Evolutionary conservation across 225 moss, liverwort and hornwort genomes (phyloP).

Genomic region (Sphagnum tenellum): DNA sequence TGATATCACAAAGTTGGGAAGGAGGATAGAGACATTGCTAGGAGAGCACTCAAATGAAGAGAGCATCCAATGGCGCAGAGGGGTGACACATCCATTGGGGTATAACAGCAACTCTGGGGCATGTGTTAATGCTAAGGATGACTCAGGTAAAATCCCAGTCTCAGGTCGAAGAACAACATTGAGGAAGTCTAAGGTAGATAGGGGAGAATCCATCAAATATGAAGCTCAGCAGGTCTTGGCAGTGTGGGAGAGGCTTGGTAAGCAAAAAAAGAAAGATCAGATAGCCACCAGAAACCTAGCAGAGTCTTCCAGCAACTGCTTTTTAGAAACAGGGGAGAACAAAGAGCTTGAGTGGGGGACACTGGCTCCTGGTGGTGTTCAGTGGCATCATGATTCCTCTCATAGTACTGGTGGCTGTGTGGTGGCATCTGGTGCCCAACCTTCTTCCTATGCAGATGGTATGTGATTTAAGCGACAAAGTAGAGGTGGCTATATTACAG

Average conservation of each 20-base stretch:
- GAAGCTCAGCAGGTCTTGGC: background rate
- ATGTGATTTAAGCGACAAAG: too few relatives aligned
- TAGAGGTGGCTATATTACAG: too few relatives aligned
- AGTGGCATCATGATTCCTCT: conserved; percentile 2
- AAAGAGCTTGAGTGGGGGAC: background rate
- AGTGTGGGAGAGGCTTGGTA: conserved; percentile 1
- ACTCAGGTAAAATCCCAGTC: background rate
- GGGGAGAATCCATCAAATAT: background rate
- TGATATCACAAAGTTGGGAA: conserved; percentile 34
- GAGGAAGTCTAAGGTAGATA: background rate
- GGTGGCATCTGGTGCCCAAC: background rate
- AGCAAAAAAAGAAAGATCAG: conserved; percentile 3
- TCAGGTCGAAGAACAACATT: background rate
- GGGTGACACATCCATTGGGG: conserved; percentile 8
- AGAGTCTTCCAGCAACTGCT: background rate
- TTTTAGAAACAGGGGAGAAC: background rate
- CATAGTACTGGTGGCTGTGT: background rate
- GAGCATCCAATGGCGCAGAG: conserved; percentile 8
- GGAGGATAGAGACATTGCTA: conserved; percentile 44
- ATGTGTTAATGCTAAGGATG: background rate
- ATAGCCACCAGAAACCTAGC: background rate
- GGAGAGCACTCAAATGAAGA: conserved; percentile 32
- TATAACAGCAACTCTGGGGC: background rate
- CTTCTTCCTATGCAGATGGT: background rate
- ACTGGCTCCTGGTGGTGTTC: background rate